Percentiles rank a stretch among this genome's conserved stretches.
Evolutionary conservation across 208 protist genomes (phyloP).

Genomic region (Crithidia fasciculata): DNA sequence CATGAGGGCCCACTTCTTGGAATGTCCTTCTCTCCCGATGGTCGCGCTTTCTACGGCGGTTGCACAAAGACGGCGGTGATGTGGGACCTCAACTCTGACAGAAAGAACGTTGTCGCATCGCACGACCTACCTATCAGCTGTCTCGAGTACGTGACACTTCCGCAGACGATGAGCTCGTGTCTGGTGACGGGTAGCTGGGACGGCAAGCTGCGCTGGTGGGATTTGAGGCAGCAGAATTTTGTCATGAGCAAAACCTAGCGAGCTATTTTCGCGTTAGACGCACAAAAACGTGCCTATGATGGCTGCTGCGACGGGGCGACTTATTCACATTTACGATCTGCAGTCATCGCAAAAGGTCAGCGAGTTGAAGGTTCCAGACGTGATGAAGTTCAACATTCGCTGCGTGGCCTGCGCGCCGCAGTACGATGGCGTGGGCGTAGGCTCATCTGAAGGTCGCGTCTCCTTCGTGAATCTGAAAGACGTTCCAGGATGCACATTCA

Average conservation of each 20-base stretch:
- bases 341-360: slow-evolving; percentile 59
- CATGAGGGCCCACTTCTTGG: slow-evolving; percentile 65
- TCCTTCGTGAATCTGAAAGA: slow-evolving; percentile 59
- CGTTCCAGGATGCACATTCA: slow-evolving; percentile 65
- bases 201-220: slow-evolving; percentile 87
- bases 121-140: slow-evolving; percentile 88
- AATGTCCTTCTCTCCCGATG: slow-evolving; percentile 73
- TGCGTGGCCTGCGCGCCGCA: slow-evolving; percentile 68
- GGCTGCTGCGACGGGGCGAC: slow-evolving; percentile 66
- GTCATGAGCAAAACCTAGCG: slow-evolving; percentile 70
- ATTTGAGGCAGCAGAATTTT: slow-evolving; percentile 66
- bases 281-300: slow-evolving; percentile 66
- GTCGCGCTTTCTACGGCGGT: slow-evolving; percentile 76
- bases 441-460: slow-evolving; percentile 77
- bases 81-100: slow-evolving; percentile 77
- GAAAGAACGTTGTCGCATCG: slow-evolving; percentile 69
- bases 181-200: slow-evolving; percentile 89
- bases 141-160: slow-evolving; percentile 55
- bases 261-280: slow-evolving; percentile 80
- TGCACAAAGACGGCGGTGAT: slow-evolving; percentile 79
- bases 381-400: slow-evolving; percentile 76
- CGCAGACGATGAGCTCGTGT: slow-evolving; percentile 48
- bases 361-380: slow-evolving; percentile 49
- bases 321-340: slow-evolving; percentile 71
- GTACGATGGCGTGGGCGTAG: slow-evolving; percentile 66